Evolutionary conservation across 192 early-diverging fungal genomes (phyloP), one percentile per base, ranked within the genome.

Genomic region (Coemansia sp.): DNA sequence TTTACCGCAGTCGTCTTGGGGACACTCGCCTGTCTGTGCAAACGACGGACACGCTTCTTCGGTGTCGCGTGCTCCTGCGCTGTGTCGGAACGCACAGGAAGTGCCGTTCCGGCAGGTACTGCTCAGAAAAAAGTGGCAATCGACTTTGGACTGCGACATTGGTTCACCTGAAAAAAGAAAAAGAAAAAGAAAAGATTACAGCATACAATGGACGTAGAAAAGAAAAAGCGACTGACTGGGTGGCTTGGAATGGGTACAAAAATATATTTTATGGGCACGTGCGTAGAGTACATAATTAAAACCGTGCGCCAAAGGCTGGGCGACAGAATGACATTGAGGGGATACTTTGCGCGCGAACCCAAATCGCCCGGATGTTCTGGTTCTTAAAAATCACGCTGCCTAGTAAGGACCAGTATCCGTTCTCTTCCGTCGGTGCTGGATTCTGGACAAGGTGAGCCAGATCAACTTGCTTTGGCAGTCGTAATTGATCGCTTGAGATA

Each of bases 101-200:
- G 71, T 70, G 26, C 78, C 78, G 41, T 81, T 81, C 26, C 69
- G 73, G 39, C 78, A 81, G 0, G 78, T 38, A 18, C 73, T 49
- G 12, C 61, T 71, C 33, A 81, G 51, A 58, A 69, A 81, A 60
- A 81, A 81, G 66, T 75, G 73, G 41, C 78, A 81, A 62, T 81
- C 78, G 12, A 74, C 56, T 51, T 67, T 66, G 51, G 57, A 66
- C 6, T 68, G 55, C 51, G 68, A 33, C 75, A 77, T 77, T 5
- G 36, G 64, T 41, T 62, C 16, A 57, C 63, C 52, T 26, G 53
- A 18, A 65, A 21, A 60, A 64, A 55, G 16, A 49, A 24, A 24
- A 48, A 23, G 60, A 51, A 38, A 39, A n/a, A 39, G 12, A 41
- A 35, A 41, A 56, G 9, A 10, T 48, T 16, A 66, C 46, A 4